phyloP scores from a whole-genome alignment of 192 early-diverging fungal species.

The Jimgerdemannia lactiflua region DNA sequence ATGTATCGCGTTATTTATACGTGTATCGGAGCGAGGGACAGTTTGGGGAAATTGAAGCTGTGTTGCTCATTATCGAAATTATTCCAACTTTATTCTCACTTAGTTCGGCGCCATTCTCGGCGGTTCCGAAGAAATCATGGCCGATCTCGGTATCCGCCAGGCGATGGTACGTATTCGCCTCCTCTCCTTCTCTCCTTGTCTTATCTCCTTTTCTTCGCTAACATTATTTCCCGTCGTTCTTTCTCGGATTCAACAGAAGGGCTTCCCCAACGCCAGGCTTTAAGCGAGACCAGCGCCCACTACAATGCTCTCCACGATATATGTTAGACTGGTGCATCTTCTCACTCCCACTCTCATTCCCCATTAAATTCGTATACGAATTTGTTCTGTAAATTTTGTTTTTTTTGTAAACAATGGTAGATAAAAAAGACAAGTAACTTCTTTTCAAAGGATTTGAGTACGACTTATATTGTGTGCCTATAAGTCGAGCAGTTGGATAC shows the following conservation, averaged over 20 bases:
- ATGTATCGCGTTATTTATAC: conserved; percentile 30
- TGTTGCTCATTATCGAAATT: no score
- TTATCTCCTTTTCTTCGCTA: background rate
- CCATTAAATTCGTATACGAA: background rate
- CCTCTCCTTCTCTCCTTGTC: background rate
- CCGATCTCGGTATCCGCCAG: conserved; percentile 61
- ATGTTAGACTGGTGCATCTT: background rate
- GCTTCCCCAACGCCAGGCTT: conserved; percentile 4
- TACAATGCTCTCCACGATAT: background rate
- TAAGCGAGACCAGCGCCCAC: background rate
- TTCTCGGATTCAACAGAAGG: background rate
- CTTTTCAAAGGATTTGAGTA: no score
- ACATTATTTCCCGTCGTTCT: background rate
- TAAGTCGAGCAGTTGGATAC: no score
- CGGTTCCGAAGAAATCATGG: conserved; percentile 53
- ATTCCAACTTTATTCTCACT: background rate
- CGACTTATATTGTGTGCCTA: no score
- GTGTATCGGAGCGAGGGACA: background rate
- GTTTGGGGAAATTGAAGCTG: background rate
- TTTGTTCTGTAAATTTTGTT: background rate
- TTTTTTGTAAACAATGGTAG: no score
- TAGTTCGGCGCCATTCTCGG: conserved; percentile 37
- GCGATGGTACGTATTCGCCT: conserved; percentile 34
- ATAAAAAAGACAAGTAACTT: no score
- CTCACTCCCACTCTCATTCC: background rate